A percentile compares a stretch with the other conserved stretches of the same genome.
Conservation (phyloP, 2,329 filamentous ascomycete species). For the Fusarium sp. region DNA sequence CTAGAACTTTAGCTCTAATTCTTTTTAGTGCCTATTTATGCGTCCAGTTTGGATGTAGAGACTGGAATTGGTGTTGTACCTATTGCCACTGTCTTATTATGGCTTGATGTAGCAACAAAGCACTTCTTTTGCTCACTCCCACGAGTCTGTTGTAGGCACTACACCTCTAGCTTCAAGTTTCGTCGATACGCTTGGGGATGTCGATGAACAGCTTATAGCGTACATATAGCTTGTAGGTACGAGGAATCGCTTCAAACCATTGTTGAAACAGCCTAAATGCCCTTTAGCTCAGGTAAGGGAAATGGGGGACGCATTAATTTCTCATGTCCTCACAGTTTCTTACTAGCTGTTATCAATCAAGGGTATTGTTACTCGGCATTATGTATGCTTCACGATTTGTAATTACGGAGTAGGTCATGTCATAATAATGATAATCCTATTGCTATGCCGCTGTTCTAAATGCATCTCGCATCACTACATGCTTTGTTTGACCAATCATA, state of each 20-base stretch:
- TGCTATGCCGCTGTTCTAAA: neutral
- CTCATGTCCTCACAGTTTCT: too few species aligned
- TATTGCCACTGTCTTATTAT: neutral
- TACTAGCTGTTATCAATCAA: fast-evolving
- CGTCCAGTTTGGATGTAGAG: fast-evolving
- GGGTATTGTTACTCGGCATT: fast-evolving
- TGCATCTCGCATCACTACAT: fast-evolving
- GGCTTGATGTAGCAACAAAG: neutral
- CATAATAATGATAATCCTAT: neutral
- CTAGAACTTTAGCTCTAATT: fast-evolving
- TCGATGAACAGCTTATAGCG: fast-evolving
- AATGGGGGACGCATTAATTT: too few species aligned
- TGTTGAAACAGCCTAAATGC: too few species aligned
- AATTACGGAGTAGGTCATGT: neutral
- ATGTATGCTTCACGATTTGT: neutral
- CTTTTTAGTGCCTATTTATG: neutral
- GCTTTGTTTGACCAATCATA: fast-evolving
- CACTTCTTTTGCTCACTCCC: neutral
- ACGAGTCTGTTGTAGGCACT: neutral
- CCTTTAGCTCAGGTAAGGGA: too few species aligned
- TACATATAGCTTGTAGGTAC: too few species aligned
- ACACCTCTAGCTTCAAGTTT: neutral
- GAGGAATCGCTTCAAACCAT: fast-evolving
- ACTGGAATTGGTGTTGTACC: fast-evolving
- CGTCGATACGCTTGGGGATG: neutral